Percentiles rank a stretch among this genome's conserved stretches.
phyloP scores from a whole-genome alignment of 2,329 filamentous ascomycete species.

The Ceratocystis cubensis region DNA sequence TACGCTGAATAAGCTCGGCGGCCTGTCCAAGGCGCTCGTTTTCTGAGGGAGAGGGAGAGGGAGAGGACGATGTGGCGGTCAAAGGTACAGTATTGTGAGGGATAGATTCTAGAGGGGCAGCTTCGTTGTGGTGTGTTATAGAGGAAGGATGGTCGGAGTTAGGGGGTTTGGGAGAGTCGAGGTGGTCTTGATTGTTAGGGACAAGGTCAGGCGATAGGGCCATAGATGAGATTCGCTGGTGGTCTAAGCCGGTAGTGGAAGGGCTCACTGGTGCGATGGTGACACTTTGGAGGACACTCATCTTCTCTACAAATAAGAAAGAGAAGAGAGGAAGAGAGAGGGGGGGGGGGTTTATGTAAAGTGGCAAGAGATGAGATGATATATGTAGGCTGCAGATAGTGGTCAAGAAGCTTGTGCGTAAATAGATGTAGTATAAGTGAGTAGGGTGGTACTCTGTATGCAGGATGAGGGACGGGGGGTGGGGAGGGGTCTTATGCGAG shows the following conservation, averaged over 20 bases:
- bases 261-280: not conserved
- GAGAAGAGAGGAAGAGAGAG: not conserved
- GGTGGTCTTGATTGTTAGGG: constrained; percentile 31
- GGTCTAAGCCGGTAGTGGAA: constrained; percentile 2
- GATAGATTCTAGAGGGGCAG: not conserved
- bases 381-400: constrained; percentile 1
- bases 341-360: not conserved
- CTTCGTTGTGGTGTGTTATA: not conserved
- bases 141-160: constrained; percentile 27
- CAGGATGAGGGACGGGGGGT: not conserved
- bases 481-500: not conserved
- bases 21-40: constrained; percentile 30
- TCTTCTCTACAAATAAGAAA: not conserved
- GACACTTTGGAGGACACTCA: constrained; percentile 8
- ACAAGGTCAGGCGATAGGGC: not conserved
- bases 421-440: not conserved
- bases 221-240: constrained; percentile 8
- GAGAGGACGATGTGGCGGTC: constrained; percentile 20
- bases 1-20: constrained; percentile 51
- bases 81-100: not conserved
- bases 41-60: constrained; percentile 2
- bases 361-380: not conserved
- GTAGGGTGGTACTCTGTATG: constrained; percentile 1
- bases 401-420: not conserved
- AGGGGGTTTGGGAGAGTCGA: constrained; percentile 39